Evolutionary conservation across 2,329 filamentous ascomycete genomes (phyloP).

Genomic region (Aspergillus neoniger): DNA sequence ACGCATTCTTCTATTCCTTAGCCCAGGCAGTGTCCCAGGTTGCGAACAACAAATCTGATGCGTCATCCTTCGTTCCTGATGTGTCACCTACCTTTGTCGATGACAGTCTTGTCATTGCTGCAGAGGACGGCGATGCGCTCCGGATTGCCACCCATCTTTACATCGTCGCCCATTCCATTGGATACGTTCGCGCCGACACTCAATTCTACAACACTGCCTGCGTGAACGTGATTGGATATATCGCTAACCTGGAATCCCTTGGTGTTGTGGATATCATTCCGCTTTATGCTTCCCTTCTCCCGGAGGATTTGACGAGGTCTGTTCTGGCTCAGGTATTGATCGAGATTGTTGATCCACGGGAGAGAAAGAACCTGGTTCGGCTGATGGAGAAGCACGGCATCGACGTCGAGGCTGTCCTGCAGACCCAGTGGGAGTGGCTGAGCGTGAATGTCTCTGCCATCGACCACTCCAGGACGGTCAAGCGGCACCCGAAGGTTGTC

Average conservation of each 20-base stretch:
- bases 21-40: constrained; percentile 45
- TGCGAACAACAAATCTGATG: constrained; percentile 27
- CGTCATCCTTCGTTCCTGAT: constrained; percentile 37
- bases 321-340: constrained; percentile 77
- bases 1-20: constrained; percentile 43
- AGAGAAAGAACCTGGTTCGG: constrained; percentile 68
- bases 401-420: constrained; percentile 71
- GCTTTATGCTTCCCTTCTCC: constrained; percentile 80
- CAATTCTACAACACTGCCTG: constrained; percentile 64
- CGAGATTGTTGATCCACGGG: constrained; percentile 65
- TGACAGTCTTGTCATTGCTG: constrained; percentile 48
- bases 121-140: constrained; percentile 59
- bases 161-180: constrained; percentile 66
- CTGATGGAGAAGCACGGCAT: constrained; percentile 76
- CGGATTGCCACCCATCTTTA: constrained; percentile 68
- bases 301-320: constrained; percentile 63
- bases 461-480: constrained; percentile 33
- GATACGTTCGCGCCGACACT: constrained; percentile 50
- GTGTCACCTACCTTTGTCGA: constrained; percentile 54
- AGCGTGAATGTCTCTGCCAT: constrained; percentile 37
- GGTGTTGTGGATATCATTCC: constrained; percentile 78
- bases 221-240: constrained; percentile 73
- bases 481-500: constrained; percentile 48
- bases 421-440: constrained; percentile 60
- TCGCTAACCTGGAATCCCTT: constrained; percentile 72